phyloP scores from a whole-genome alignment of 306 rosid genomes.

The Vachellia collinsii region DNA sequence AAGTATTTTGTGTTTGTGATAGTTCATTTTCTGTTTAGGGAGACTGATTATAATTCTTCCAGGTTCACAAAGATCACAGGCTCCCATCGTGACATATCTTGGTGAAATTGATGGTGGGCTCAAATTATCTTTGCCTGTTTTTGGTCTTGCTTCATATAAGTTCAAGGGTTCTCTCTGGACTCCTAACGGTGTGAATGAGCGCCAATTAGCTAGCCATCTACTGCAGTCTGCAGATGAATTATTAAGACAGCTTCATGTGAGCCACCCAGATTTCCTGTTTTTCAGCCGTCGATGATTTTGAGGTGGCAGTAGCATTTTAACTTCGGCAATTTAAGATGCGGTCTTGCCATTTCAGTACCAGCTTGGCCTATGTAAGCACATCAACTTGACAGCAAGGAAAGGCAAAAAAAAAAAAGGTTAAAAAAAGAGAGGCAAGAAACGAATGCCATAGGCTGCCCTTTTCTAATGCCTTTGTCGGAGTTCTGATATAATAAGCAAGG shows the following conservation, averaged over 20 bases:
- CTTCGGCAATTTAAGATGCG: constrained; percentile 37
- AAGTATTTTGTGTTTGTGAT: neutral
- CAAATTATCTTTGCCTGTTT: constrained; percentile 66
- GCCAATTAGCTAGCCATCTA: constrained; percentile 60
- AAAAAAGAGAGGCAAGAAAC: neutral
- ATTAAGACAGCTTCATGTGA: constrained; percentile 68
- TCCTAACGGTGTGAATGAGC: constrained; percentile 66
- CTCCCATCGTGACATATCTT: constrained; percentile 47
- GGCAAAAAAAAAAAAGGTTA: neutral
- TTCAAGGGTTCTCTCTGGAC: constrained; percentile 90
- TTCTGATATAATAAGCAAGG: constrained; percentile 32
- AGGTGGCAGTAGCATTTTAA: constrained; percentile 32
- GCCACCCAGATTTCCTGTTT: constrained; percentile 89
- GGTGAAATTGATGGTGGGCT: constrained; percentile 50
- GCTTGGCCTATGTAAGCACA: constrained; percentile 29
- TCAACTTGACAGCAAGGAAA: constrained; percentile 30
- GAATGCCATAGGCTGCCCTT: constrained; percentile 23
- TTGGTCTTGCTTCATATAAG: constrained; percentile 93
- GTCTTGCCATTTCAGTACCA: constrained; percentile 31
- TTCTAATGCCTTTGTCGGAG: constrained; percentile 42
- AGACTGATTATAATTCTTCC: constrained; percentile 34
- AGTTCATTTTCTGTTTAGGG: constrained; percentile 18
- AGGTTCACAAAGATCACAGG: constrained; percentile 52
- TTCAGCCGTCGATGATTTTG: constrained; percentile 61
- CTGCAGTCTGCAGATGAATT: constrained; percentile 62